These are phyloP conservation scores for Tuber brumale DNA, from an alignment of 495 filamentous ascomycete species.

Conservation along the genomic window DNA sequence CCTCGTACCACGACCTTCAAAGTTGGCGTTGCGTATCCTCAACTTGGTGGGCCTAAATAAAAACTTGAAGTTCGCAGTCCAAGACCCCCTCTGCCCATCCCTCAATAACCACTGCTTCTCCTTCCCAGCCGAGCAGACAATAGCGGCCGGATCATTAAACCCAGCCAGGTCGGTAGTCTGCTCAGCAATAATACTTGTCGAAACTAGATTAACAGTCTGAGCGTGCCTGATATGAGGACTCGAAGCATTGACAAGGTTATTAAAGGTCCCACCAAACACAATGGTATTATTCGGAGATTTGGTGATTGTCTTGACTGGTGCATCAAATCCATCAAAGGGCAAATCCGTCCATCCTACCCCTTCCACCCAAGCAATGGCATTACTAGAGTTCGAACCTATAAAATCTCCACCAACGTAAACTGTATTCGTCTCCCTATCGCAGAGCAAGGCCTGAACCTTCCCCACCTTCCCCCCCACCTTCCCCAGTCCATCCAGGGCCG, in stretches of 20 bases:
- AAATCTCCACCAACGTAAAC: slow-evolving; percentile 92
- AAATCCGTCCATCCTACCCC: slow-evolving; percentile 72
- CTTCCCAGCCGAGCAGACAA: slow-evolving; percentile 68
- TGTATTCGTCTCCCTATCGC: slow-evolving; percentile 71
- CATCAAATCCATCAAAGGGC: slow-evolving; percentile 90
- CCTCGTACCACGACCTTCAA: slow-evolving; percentile 77
- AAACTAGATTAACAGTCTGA: slow-evolving; percentile 77
- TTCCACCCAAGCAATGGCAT: slow-evolving; percentile 78
- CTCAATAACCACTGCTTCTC: slow-evolving; percentile 77
- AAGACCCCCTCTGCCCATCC: slow-evolving; percentile 73
- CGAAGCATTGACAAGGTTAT: slow-evolving; percentile 76
- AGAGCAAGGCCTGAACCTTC: slow-evolving; percentile 70
- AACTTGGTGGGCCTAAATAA: slow-evolving; percentile 78
- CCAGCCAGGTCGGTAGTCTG: slow-evolving; percentile 55
- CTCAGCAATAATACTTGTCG: slow-evolving; percentile 63
- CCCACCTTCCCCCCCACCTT: slow-evolving; percentile 54
- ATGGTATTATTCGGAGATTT: slow-evolving; percentile 74
- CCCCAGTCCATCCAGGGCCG: slow-evolving; percentile 66
- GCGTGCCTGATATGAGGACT: slow-evolving; percentile 52
- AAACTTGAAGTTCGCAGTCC: slow-evolving; percentile 75
- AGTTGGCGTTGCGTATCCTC: slow-evolving; percentile 81
- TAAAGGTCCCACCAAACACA: slow-evolving; percentile 88
- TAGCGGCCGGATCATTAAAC: slow-evolving; percentile 71
- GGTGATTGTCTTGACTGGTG: slow-evolving; percentile 78
- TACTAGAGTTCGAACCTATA: slow-evolving; percentile 62